These are phyloP conservation scores for Phyllostachys edulis DNA, from an alignment of 176 grass and related monocot species.

Conservation along the genomic window DNA sequence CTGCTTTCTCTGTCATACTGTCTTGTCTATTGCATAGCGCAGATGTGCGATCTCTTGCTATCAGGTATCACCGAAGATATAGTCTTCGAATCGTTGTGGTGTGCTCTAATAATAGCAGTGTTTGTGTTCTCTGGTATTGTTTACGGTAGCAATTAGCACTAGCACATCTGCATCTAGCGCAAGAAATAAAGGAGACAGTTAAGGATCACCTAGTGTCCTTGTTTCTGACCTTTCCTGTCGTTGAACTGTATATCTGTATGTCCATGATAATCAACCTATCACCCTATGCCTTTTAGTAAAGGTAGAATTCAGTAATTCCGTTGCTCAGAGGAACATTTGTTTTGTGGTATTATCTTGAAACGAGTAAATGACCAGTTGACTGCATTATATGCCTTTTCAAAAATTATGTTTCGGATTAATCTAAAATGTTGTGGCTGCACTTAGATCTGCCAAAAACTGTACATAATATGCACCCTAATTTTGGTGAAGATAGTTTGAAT, in stretches of 20 bases:
- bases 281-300: background rate
- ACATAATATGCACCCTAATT: background rate
- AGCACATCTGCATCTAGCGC: background rate
- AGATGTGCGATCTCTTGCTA: background rate
- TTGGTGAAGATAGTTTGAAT: background rate
- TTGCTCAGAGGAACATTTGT: background rate
- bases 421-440: background rate
- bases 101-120: background rate
- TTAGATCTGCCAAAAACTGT: background rate
- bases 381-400: background rate
- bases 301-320: background rate
- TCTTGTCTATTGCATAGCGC: background rate
- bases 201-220: background rate
- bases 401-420: background rate
- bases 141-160: background rate
- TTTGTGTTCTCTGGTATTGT: background rate
- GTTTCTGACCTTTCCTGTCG: background rate
- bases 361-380: background rate
- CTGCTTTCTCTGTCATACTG: background rate
- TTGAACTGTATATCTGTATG: background rate
- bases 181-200: background rate
- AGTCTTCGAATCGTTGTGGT: background rate
- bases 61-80: background rate
- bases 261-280: background rate
- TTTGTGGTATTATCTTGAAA: background rate